Base-by-base conservation (phyloP, 2,329 filamentous ascomycete genomes). In the Colletotrichum agaves region DNA sequence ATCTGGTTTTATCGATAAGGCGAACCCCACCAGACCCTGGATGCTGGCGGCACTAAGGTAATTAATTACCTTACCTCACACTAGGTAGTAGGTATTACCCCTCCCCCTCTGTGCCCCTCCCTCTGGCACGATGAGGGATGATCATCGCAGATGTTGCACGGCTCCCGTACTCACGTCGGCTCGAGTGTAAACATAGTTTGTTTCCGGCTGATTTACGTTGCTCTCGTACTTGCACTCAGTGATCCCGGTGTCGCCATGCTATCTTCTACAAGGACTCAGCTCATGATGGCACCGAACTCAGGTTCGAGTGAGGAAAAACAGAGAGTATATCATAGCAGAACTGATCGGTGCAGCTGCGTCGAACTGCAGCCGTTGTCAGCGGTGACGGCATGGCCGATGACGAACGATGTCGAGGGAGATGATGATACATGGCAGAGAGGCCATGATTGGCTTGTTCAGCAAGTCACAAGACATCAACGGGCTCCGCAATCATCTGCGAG, bases 331-430 rank as follows among this genome's bases (percentile, higher is more conserved):
- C 11, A 7, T 5, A 37, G 6, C 35, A 11, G 13, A 37, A 37
- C 35, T 10, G n/a, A 27, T 27, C 11, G 4, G 17, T n/a, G 47
- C 21, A n/a, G 23, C 27, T 33, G 17, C 12, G 17, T 5, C 33
- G 6, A 13, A 57, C 13, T 46, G 46, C 31, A 53, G 62, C 19
- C 12, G 8, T 15, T 21, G 35, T 57, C 39, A 60, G 46, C 53
- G 33, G 47, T 64, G 61, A 67, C 53, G 64, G 53, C 64, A 59
- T 64, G 4, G 41, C 53, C 15, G 47, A 64, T 67, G 53, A 64
- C 61, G 60, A 64, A n/a, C 21, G 5, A 21, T 11, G 53, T 31
- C 37, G 39, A 17, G 33, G 39, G 46, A 27, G 37, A 60, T 55
- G 53, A 49, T 47, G 39, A 43, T 21, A 37, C 17, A 35, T 49